phyloP scores from a whole-genome alignment of 805 yeast genomes.

The Kuraishia capsulata region DNA sequence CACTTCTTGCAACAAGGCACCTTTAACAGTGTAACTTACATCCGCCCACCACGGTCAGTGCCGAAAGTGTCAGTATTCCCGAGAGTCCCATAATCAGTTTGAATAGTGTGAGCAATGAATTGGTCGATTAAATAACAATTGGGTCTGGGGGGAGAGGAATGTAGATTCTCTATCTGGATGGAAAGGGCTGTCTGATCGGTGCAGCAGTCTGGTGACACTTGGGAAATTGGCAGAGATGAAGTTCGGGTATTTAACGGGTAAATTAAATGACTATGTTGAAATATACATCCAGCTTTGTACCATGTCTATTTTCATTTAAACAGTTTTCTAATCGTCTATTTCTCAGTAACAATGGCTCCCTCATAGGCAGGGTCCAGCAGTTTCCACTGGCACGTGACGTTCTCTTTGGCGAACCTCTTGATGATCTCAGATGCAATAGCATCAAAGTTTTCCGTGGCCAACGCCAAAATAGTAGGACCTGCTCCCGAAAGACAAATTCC shows the following conservation, averaged over 20 bases:
- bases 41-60: conserved; percentile 25
- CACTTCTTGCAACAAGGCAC: background rate
- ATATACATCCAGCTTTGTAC: no score
- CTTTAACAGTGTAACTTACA: conserved; percentile 15
- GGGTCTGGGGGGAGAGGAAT: no score
- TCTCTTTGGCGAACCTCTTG: conserved; percentile 52
- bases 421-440: conserved; percentile 72
- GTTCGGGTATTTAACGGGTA: no score
- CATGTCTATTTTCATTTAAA: no score
- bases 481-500: conserved; percentile 97
- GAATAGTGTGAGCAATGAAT: no score
- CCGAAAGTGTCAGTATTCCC: conserved; percentile 17
- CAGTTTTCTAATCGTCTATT: no score
- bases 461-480: conserved; percentile 92
- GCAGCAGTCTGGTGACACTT: no score
- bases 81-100: conserved; percentile 11
- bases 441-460: conserved; percentile 86
- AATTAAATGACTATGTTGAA: no score
- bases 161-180: no score
- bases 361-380: conserved; percentile 79
- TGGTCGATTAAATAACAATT: no score
- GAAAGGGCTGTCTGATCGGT: no score
- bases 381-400: conserved; percentile 72
- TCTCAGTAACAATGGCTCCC: conserved; percentile 60
- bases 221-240: no score